Evolutionary conservation across 371 early-diverging fungal genomes (phyloP).

Genomic region (Mucor plumbeus): DNA sequence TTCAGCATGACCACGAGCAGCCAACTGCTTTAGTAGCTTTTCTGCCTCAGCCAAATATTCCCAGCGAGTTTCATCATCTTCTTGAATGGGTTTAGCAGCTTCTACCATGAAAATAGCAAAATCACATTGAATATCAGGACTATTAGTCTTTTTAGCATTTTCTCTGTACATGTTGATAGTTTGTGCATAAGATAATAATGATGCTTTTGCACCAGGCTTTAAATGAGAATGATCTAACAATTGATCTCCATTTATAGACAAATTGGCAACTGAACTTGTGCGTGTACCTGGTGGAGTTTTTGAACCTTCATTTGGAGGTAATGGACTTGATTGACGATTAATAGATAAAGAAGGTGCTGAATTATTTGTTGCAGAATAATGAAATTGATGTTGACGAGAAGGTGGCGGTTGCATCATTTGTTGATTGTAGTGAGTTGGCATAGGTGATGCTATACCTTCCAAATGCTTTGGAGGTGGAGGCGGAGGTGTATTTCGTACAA

Average conservation of each 20-base stretch:
- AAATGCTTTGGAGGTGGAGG: conserved; percentile 33
- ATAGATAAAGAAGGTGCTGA: conserved; percentile 34
- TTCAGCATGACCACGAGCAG: conserved; percentile 67
- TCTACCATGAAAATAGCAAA: conserved; percentile 83
- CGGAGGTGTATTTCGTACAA: conserved; percentile 12
- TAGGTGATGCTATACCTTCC: conserved; percentile 21
- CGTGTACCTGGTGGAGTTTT: conserved; percentile 44
- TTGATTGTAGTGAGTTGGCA: conserved; percentile 21
- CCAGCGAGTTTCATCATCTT: conserved; percentile 57
- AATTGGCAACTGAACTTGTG: conserved; percentile 39
- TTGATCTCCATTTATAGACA: conserved; percentile 48
- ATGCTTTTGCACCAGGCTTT: conserved; percentile 69
- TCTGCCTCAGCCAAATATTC: conserved; percentile 69
- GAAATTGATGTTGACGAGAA: conserved; percentile 25
- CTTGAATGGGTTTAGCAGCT: conserved; percentile 64
- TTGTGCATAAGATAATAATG: conserved; percentile 66
- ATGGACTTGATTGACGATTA: conserved; percentile 28
- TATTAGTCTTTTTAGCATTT: conserved; percentile 83
- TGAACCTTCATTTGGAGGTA: conserved; percentile 20
- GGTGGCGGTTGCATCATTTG: conserved; percentile 9
- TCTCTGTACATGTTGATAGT: conserved; percentile 81
- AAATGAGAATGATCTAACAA: conserved; percentile 69
- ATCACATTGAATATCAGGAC: conserved; percentile 80
- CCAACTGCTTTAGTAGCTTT: conserved; percentile 64
- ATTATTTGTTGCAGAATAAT: conserved; percentile 26